Conservation (phyloP, 305 asterid species). For the Nicotiana rustica region DNA sequence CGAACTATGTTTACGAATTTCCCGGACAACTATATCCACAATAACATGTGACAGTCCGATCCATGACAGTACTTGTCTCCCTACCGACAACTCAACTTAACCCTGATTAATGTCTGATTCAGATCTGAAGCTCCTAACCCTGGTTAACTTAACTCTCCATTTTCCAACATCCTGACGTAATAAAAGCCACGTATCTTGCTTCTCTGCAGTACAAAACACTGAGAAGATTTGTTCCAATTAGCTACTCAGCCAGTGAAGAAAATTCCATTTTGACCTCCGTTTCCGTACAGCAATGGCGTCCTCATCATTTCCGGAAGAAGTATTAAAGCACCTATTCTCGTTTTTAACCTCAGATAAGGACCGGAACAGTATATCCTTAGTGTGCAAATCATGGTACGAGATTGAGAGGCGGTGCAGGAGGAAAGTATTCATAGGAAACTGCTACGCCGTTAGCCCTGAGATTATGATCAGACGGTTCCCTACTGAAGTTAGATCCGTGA, state of each 20-base stretch:
- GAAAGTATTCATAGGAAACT: conserved; percentile 85
- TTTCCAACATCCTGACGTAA: conserved; percentile 39
- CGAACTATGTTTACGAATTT: no score
- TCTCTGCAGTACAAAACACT: no score
- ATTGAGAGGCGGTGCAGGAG: conserved; percentile 91
- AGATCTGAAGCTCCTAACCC: conserved; percentile 7
- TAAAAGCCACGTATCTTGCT: conserved; percentile 24
- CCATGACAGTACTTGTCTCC: no score
- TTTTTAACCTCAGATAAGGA: conserved; percentile 74
- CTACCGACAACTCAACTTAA: background rate
- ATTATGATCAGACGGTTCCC: conserved; percentile 91
- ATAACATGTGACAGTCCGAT: no score
- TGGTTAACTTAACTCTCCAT: background rate
- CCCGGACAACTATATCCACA: no score
- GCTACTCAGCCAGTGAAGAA: background rate
- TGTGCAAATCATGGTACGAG: conserved; percentile 98
- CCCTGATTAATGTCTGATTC: background rate
- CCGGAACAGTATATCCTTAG: conserved; percentile 87
- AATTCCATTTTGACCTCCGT: conserved; percentile 42
- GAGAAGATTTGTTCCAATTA: background rate
- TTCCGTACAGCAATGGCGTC: conserved; percentile 62
- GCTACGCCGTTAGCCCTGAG: conserved; percentile 85
- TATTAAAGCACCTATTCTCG: conserved; percentile 86
- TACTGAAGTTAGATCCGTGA: conserved; percentile 69
- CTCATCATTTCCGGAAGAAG: conserved; percentile 94